These are phyloP conservation scores for Fusarium sp. DNA, from an alignment of 2,329 filamentous ascomycete genomes.

Conservation along the genomic window DNA sequence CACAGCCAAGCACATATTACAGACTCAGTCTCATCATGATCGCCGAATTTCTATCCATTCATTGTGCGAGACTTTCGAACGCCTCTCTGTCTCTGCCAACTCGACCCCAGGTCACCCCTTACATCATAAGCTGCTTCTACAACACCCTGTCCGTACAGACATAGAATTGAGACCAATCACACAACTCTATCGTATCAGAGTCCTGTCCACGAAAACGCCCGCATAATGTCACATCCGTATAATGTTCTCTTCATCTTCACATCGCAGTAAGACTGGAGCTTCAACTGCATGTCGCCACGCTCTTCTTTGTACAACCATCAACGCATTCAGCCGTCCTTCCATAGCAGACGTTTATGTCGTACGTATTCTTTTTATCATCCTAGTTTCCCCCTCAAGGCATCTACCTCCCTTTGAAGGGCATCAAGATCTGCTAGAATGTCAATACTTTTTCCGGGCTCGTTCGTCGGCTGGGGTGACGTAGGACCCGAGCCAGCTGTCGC, in stretches of 20 bases:
- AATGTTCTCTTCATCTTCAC: constrained; percentile 18
- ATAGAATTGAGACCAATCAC: constrained; percentile 17
- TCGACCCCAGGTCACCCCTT: constrained; percentile 16
- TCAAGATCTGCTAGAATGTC: constrained; percentile 79
- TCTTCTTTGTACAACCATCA: constrained; percentile 24
- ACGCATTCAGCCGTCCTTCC: constrained; percentile 9
- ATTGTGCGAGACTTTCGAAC: constrained; percentile 9
- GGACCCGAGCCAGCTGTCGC: constrained; percentile 19
- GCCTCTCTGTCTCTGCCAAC: constrained; percentile 13
- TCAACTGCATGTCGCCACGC: constrained; percentile 15
- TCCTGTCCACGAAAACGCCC: constrained; percentile 36
- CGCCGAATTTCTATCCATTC: constrained; percentile 8
- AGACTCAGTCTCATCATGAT: constrained; percentile 17
- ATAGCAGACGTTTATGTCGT: not conserved
- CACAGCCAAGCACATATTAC: not conserved
- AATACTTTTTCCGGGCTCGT: constrained; percentile 51
- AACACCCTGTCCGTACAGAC: constrained; percentile 26
- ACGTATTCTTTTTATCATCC: constrained; percentile 30
- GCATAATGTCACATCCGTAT: constrained; percentile 25
- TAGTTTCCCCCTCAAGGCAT: constrained; percentile 63
- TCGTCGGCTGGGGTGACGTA: constrained; percentile 32
- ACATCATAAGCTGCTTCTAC: constrained; percentile 39
- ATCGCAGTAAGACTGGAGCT: constrained; percentile 9
- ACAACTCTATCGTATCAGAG: constrained; percentile 38
- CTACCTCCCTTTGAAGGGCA: constrained; percentile 79